Conservation (phyloP, 2,329 filamentous ascomycete species). For the Aspergillus oerlinghausenensis region DNA sequence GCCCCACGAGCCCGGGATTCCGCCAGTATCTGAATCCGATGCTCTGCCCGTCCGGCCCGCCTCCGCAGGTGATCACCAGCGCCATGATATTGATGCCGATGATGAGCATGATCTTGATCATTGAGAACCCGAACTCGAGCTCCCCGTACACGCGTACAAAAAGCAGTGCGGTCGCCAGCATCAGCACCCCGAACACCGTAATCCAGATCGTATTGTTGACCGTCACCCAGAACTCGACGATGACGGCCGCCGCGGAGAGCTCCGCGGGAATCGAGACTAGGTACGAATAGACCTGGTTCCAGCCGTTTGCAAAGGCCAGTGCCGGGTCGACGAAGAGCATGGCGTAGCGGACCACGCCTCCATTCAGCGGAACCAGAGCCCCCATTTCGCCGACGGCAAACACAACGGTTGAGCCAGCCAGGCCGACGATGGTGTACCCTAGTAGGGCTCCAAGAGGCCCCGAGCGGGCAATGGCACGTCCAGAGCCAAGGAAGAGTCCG, state of each 20-base stretch:
- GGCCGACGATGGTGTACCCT: conserved; percentile 36
- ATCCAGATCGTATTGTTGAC: not conserved
- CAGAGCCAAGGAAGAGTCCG: conserved; percentile 35
- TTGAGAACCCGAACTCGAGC: not conserved
- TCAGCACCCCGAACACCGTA: not conserved
- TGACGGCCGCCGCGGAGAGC: conserved; percentile 29
- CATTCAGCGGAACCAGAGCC: conserved; percentile 34
- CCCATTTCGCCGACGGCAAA: conserved; percentile 36
- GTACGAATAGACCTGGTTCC: conserved; percentile 34
- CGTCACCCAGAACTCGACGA: not conserved
- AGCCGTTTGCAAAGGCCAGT: conserved; percentile 33
- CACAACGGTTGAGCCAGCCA: conserved; percentile 30
- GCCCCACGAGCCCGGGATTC: conserved; percentile 35
- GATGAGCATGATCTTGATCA: not conserved
- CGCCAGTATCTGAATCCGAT: not conserved
- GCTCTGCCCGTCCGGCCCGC: not conserved
- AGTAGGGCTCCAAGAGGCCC: conserved; percentile 32
- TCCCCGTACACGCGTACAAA: not conserved
- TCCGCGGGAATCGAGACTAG: conserved; percentile 31
- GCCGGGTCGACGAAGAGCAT: conserved; percentile 37
- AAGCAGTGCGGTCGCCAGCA: not conserved
- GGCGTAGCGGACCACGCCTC: conserved; percentile 34
- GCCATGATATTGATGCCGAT: not conserved
- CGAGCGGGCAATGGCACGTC: conserved; percentile 26
- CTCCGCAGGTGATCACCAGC: not conserved